phyloP scores from a whole-genome alignment of 352 stramenopile genomes.

The Globisporangium nunn region DNA sequence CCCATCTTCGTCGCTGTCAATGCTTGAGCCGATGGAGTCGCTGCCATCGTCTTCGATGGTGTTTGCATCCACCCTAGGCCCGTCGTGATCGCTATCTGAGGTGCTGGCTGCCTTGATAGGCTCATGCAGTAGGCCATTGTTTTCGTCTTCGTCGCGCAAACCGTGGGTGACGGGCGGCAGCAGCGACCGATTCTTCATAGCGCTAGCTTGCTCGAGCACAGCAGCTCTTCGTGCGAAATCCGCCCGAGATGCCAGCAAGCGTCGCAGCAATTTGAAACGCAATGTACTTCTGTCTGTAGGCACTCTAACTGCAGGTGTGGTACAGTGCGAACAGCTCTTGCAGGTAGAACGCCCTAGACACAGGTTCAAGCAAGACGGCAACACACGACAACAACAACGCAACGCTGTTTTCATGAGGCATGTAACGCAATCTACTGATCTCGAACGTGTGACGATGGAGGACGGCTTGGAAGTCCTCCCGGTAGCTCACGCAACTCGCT shows the following conservation, averaged over 20 bases:
- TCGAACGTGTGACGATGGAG: background rate
- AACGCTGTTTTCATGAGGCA: background rate
- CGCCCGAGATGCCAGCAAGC: too few species aligned
- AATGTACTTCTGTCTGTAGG: too few species aligned
- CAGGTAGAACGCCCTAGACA: too few species aligned
- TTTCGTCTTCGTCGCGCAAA: too few species aligned
- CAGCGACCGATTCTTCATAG: too few species aligned
- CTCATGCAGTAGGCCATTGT: background rate
- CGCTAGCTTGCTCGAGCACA: too few species aligned
- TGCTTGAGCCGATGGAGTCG: background rate
- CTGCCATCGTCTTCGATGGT: background rate
- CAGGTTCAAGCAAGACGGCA: too few species aligned
- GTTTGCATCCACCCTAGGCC: background rate
- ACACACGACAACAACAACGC: background rate
- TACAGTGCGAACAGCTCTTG: too few species aligned
- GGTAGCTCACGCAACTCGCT: constrained; percentile 60
- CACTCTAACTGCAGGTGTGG: too few species aligned
- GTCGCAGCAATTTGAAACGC: too few species aligned
- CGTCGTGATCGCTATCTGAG: constrained; percentile 1
- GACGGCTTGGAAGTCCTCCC: background rate
- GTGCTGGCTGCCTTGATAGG: background rate
- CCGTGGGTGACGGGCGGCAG: too few species aligned
- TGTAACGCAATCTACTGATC: background rate
- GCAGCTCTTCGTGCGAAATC: too few species aligned
- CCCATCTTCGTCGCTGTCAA: background rate